These are phyloP conservation scores for Exserohilum rostratum DNA, from an alignment of 2,329 filamentous ascomycete species.

Conservation along the genomic window DNA sequence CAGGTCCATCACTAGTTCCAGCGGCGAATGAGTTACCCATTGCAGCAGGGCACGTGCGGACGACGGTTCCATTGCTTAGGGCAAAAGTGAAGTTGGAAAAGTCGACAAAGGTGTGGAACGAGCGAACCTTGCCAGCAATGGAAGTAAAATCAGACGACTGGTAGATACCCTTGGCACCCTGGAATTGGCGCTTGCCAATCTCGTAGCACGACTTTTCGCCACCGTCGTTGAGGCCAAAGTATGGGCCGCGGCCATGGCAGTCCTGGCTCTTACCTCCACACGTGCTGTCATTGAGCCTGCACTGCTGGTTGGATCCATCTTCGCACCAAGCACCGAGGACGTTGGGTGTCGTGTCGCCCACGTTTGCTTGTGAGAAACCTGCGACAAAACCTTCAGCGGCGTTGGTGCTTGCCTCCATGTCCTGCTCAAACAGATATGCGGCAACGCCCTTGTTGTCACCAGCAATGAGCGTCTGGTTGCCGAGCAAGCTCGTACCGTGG, in stretches of 20 bases:
- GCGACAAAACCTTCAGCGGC: slow-evolving; percentile 75
- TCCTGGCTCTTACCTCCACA: slow-evolving; percentile 74
- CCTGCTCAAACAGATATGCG: slow-evolving; percentile 80
- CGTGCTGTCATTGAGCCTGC: slow-evolving; percentile 81
- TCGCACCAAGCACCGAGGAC: slow-evolving; percentile 88
- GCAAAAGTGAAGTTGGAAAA: slow-evolving; percentile 77
- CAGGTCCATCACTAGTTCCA: slow-evolving; percentile 89
- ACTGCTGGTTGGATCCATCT: slow-evolving; percentile 72
- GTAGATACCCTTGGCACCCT: slow-evolving; percentile 65
- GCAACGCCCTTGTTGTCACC: slow-evolving; percentile 98
- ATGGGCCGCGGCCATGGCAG: slow-evolving; percentile 76
- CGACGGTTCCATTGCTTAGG: slow-evolving; percentile 73
- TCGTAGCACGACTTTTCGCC: slow-evolving; percentile 75
- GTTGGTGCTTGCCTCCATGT: slow-evolving; percentile 56
- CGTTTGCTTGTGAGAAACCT: slow-evolving; percentile 89
- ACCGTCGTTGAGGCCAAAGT: slow-evolving; percentile 68
- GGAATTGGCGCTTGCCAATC: slow-evolving; percentile 74
- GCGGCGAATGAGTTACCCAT: slow-evolving; percentile 92
- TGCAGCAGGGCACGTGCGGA: slow-evolving; percentile 81
- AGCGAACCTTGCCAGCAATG: slow-evolving; percentile 70
- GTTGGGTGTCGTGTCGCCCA: slow-evolving; percentile 90
- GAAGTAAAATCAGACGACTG: slow-evolving; percentile 57
- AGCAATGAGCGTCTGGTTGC: slow-evolving; percentile 88
- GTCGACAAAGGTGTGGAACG: slow-evolving; percentile 85
- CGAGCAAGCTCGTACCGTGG: slow-evolving; percentile 87